Percentiles rank a stretch among this genome's conserved stretches.
Evolutionary conservation across 2,329 filamentous ascomycete species (phyloP).

Genomic region (Trichoderma breve): DNA sequence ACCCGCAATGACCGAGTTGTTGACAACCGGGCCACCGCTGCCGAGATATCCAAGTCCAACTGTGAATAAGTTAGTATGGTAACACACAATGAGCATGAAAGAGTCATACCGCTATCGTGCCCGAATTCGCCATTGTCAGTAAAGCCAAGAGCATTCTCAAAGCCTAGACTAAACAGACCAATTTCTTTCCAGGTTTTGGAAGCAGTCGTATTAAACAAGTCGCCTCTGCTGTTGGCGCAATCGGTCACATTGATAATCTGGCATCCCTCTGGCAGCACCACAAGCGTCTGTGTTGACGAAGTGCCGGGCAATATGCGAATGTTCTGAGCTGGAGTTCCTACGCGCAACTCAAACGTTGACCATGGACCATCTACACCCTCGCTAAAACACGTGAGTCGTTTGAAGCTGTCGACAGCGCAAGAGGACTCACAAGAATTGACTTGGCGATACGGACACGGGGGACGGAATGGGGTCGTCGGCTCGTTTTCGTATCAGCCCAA

Average conservation of each 20-base stretch:
- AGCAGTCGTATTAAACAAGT: slow-evolving; percentile 17
- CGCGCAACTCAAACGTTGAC: slow-evolving; percentile 21
- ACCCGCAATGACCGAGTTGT: slow-evolving; percentile 19
- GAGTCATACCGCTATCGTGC: slow-evolving; percentile 18
- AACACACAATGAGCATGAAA: not conserved
- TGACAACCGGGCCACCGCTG: slow-evolving; percentile 21
- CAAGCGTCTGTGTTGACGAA: slow-evolving; percentile 19
- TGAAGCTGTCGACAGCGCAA: not conserved
- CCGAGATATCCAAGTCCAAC: slow-evolving; percentile 21
- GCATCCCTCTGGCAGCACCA: slow-evolving; percentile 14
- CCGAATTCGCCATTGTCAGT: slow-evolving; percentile 19
- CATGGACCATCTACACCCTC: slow-evolving; percentile 20
- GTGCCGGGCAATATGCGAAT: slow-evolving; percentile 20
- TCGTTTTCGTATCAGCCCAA: not conserved
- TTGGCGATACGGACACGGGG: slow-evolving; percentile 17
- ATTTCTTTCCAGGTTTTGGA: slow-evolving; percentile 18
- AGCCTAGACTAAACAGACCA: slow-evolving; percentile 13
- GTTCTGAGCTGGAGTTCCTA: slow-evolving; percentile 20
- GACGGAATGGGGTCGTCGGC: not conserved
- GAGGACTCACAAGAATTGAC: slow-evolving; percentile 20
- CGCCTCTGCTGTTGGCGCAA: slow-evolving; percentile 17
- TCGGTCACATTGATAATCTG: slow-evolving; percentile 13
- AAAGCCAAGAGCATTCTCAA: slow-evolving; percentile 18
- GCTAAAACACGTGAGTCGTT: not conserved
- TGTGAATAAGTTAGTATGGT: not conserved